These are phyloP conservation scores for Sporothrix phasma DNA, from an alignment of 2,329 filamentous ascomycete species.

Conservation along the genomic window DNA sequence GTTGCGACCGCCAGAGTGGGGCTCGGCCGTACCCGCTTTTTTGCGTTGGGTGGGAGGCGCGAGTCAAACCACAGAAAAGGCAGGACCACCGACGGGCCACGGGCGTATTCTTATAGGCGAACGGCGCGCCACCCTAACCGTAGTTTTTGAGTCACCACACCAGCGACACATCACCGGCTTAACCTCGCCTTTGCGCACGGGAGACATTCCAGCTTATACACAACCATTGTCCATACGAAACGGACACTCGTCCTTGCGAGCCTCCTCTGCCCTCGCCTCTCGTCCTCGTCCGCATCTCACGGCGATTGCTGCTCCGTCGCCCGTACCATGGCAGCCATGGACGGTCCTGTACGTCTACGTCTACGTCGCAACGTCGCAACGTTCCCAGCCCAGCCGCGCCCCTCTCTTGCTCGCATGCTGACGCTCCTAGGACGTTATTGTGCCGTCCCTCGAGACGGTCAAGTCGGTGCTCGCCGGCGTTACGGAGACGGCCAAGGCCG, in stretches of 20 bases:
- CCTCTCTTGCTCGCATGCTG: neutral
- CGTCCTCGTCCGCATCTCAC: neutral
- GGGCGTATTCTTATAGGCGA: slow-evolving; percentile 4
- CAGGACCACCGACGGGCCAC: neutral
- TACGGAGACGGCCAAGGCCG: slow-evolving; percentile 8
- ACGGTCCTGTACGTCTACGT: slow-evolving; percentile 15
- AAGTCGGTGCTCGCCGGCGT: slow-evolving; percentile 17
- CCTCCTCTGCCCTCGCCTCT: neutral
- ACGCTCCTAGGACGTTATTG: slow-evolving; percentile 19
- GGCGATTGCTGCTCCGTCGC: neutral
- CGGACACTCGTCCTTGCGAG: neutral
- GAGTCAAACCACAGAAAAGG: neutral
- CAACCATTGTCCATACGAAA: neutral
- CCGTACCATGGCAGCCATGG: slow-evolving; percentile 12
- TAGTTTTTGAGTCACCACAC: slow-evolving; percentile 2
- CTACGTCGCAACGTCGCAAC: neutral
- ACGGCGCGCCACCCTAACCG: neutral
- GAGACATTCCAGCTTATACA: neutral
- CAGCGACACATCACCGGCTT: neutral
- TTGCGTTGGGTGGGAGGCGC: neutral
- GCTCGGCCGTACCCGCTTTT: neutral
- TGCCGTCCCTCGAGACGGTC: slow-evolving; percentile 23
- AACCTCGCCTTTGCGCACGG: slow-evolving; percentile 4
- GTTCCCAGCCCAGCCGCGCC: neutral
- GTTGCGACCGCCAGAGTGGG: neutral